These are phyloP conservation scores for Cladorrhinum sp. DNA, from an alignment of 2,329 filamentous ascomycete species.

Conservation along the genomic window DNA sequence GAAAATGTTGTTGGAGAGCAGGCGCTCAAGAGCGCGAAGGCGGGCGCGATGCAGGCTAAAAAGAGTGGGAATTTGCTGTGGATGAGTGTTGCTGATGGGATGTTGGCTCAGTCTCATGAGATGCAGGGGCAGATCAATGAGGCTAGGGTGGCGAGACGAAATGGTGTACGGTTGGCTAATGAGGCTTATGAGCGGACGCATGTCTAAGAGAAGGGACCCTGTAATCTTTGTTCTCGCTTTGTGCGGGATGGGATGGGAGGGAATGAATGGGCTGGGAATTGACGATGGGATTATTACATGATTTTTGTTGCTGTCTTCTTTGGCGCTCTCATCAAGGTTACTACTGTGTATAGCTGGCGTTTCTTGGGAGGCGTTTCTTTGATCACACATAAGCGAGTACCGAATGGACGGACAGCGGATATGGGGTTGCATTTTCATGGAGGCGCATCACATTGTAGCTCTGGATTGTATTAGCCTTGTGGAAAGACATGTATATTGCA, in stretches of 20 bases:
- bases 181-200: slow-evolving; percentile 23
- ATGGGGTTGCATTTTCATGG: background rate
- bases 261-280: background rate
- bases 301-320: no score
- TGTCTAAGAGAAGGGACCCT: background rate
- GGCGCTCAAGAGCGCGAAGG: slow-evolving; percentile 71
- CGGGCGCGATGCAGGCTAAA: slow-evolving; percentile 64
- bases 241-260: background rate
- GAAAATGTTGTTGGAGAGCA: slow-evolving; percentile 78
- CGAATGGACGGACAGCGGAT: background rate
- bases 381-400: background rate
- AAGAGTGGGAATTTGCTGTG: slow-evolving; percentile 70
- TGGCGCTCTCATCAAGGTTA: background rate
- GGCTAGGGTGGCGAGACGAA: slow-evolving; percentile 15
- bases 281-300: background rate
- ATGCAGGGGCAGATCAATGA: slow-evolving; percentile 52
- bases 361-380: background rate
- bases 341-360: background rate
- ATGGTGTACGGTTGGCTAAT: slow-evolving; percentile 22
- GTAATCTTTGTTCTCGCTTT: background rate
- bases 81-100: slow-evolving; percentile 76
- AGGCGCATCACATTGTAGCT: background rate
- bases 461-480: background rate
- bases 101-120: slow-evolving; percentile 73
- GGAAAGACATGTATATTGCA: background rate